A percentile compares a stretch with the other conserved stretches of the same genome.
Evolutionary conservation across 331 rosid species (phyloP).

Genomic region (Dryas integrifolia): DNA sequence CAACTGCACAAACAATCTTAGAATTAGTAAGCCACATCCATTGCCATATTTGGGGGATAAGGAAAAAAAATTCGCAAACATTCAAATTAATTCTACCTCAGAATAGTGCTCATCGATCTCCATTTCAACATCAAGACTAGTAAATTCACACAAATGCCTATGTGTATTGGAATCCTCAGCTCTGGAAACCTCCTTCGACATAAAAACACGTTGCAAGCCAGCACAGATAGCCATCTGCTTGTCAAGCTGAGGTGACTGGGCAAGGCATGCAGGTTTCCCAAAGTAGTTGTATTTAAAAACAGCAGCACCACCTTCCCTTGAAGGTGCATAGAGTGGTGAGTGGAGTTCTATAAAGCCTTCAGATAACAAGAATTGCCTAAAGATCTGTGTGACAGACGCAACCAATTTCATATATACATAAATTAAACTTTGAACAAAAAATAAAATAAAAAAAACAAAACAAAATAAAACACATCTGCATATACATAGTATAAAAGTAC

Average conservation of each 20-base stretch:
- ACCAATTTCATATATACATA: not conserved
- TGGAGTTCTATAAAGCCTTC: conserved; percentile 75
- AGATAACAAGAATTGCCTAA: conserved; percentile 61
- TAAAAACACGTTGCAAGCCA: conserved; percentile 73
- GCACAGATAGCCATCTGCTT: conserved; percentile 94
- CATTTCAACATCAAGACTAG: conserved; percentile 94
- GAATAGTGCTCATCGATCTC: conserved; percentile 66
- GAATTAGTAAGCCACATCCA: conserved; percentile 16
- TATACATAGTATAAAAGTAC: not conserved
- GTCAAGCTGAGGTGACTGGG: conserved; percentile 95
- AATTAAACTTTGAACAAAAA: not conserved
- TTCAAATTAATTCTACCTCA: conserved; percentile 54
- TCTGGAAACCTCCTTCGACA: conserved; percentile 57
- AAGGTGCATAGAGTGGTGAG: conserved; percentile 76
- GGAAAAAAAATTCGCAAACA: not conserved
- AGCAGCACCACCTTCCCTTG: conserved; percentile 98
- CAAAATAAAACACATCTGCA: not conserved
- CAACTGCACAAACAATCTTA: conserved; percentile 51
- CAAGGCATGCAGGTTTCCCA: conserved; percentile 83
- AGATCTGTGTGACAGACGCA: conserved; percentile 46
- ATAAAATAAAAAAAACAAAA: not conserved
- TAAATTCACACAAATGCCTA: conserved; percentile 86
- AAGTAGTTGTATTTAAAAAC: conserved; percentile 80
- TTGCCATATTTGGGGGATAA: conserved; percentile 16
- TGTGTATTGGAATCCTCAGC: conserved; percentile 90